Conservation (phyloP, 1,139 yeast genomes). For the Candida smagusa region DNA sequence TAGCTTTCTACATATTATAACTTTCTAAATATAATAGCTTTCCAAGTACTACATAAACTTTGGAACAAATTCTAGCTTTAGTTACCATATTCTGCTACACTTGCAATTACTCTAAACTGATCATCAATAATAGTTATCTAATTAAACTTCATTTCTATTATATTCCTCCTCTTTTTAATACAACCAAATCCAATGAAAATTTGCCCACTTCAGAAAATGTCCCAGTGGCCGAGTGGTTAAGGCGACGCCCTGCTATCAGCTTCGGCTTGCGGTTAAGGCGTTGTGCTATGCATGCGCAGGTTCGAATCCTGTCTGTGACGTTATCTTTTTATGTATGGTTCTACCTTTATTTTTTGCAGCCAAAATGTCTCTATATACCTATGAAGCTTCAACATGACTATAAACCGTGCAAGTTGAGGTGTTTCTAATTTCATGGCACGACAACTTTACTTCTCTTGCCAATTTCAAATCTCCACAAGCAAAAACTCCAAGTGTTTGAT, state of each 20-base stretch:
- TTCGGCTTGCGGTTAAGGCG: slow-evolving; percentile 49
- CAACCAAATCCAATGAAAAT: not conserved
- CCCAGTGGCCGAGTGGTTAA: slow-evolving; percentile 26
- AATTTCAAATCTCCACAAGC: slow-evolving; percentile 38
- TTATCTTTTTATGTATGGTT: slow-evolving; percentile 28
- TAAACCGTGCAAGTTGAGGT: slow-evolving; percentile 21
- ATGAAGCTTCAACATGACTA: too few relatives aligned
- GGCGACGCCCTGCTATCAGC: slow-evolving; percentile 23
- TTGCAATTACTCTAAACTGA: too few relatives aligned
- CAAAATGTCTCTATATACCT: too few relatives aligned
- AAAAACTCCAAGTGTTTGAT: slow-evolving; percentile 28
- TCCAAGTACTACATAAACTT: too few relatives aligned
- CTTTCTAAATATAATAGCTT: too few relatives aligned
- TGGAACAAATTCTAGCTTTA: too few relatives aligned
- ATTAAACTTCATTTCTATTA: too few relatives aligned
- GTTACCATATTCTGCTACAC: too few relatives aligned
- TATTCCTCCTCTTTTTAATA: too few relatives aligned
- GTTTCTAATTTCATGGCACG: slow-evolving; percentile 28
- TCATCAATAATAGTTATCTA: too few relatives aligned
- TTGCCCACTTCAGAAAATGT: slow-evolving; percentile 4
- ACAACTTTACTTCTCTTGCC: slow-evolving; percentile 22
- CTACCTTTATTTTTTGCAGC: too few relatives aligned
- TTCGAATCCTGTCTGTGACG: slow-evolving; percentile 90
- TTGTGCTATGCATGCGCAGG: slow-evolving; percentile 87
- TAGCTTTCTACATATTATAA: too few relatives aligned